Conservation (phyloP, 179 eudicot genomes). For the Silene coronaria region DNA sequence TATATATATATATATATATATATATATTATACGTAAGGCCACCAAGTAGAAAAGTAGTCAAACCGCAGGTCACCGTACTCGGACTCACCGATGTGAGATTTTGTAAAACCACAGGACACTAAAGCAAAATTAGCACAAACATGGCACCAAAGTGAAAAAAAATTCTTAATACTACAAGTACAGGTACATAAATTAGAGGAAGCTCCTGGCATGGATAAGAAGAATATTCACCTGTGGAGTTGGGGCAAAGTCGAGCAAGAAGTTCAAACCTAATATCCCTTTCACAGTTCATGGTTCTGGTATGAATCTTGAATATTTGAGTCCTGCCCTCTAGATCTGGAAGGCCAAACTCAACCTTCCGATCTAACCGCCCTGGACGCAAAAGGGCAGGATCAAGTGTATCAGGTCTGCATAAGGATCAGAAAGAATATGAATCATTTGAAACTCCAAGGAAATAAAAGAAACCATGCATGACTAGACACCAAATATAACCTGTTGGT, state of each 20-base stretch:
- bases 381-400: conserved; percentile 91
- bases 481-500: conserved; percentile 58
- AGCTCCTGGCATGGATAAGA: not conserved
- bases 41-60: no score
- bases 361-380: conserved; percentile 90
- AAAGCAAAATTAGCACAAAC: no score
- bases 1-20: no score
- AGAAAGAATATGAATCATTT: not conserved
- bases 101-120: no score
- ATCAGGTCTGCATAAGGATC: conserved; percentile 56
- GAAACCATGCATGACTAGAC: not conserved
- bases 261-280: conserved; percentile 92
- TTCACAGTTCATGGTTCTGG: conserved; percentile 95
- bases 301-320: conserved; percentile 93
- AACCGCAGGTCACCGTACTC: no score
- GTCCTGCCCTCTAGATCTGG: conserved; percentile 96
- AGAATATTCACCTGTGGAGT: conserved; percentile 64
- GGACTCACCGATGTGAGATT: no score
- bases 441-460: not conserved
- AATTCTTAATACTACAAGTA: not conserved
- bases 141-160: no score
- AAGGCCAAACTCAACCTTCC: conserved; percentile 94
- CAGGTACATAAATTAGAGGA: not conserved
- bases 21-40: no score
- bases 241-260: conserved; percentile 95